phyloP scores from a whole-genome alignment of 1,284 basidiomycete species.

The Fomitopsis palustris region DNA sequence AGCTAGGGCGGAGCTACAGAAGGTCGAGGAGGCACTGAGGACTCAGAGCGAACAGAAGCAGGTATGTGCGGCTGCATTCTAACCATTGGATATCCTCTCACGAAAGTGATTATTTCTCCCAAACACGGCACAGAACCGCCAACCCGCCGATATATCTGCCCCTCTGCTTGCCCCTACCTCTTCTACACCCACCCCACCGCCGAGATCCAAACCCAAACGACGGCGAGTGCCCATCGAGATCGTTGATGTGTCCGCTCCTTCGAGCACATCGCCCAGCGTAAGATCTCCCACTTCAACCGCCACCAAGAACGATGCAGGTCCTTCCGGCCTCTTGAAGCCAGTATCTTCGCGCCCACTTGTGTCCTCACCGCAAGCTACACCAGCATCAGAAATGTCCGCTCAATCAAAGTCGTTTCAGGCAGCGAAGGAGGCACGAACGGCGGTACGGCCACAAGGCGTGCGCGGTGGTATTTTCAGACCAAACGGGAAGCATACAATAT shows the following conservation, averaged over 20 bases:
- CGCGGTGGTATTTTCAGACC: constrained; percentile 28
- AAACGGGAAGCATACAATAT: constrained; percentile 22
- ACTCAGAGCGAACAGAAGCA: constrained; percentile 27
- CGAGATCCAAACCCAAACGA: constrained; percentile 32
- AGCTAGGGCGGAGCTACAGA: constrained; percentile 52
- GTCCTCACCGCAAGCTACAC: constrained; percentile 6
- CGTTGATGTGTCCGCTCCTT: constrained; percentile 37
- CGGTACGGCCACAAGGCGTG: constrained; percentile 15
- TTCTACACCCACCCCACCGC: constrained; percentile 9
- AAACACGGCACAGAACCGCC: neutral
- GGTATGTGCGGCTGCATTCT: constrained; percentile 16
- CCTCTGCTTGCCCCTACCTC: constrained; percentile 13
- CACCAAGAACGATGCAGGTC: neutral
- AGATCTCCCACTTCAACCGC: constrained; percentile 4
- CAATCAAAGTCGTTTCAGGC: constrained; percentile 43
- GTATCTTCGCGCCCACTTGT: constrained; percentile 28
- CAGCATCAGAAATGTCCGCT: constrained; percentile 10
- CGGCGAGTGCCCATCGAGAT: constrained; percentile 71
- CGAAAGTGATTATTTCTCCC: neutral
- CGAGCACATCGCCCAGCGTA: neutral
- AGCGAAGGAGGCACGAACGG: constrained; percentile 50
- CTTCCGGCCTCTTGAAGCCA: constrained; percentile 30
- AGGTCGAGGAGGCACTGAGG: constrained; percentile 37
- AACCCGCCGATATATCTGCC: constrained; percentile 15
- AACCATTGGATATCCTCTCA: neutral